Percentiles rank a stretch among this genome's conserved stretches.
Evolutionary conservation across 179 eudicot genomes (phyloP).

Genomic region (Silene noctiflora): DNA sequence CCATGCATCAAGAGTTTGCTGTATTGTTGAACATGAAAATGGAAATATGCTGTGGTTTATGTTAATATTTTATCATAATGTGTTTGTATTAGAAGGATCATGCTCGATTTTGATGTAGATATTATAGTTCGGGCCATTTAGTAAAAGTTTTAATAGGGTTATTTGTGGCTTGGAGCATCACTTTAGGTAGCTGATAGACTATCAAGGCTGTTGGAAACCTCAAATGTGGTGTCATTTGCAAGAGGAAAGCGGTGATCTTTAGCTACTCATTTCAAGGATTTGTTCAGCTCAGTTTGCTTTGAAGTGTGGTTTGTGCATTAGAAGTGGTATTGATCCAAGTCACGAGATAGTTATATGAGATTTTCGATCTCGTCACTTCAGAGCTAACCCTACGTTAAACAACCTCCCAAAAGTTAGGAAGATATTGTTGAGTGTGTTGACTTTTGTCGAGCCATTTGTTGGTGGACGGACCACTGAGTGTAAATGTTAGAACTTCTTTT

Average conservation of each 20-base stretch:
- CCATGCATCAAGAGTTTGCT: too few relatives aligned
- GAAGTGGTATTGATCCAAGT: background rate
- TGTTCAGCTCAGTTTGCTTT: background rate
- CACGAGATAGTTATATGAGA: background rate
- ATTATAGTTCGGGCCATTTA: background rate
- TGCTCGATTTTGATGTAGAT: too few relatives aligned
- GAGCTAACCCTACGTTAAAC: background rate
- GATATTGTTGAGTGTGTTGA: background rate
- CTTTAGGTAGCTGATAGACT: too few relatives aligned
- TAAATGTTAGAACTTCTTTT: background rate
- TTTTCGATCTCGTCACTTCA: background rate
- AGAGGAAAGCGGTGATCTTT: background rate
- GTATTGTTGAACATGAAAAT: too few relatives aligned
- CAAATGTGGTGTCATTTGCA: background rate
- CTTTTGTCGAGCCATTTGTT: background rate
- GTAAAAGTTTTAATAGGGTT: background rate
- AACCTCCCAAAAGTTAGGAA: background rate
- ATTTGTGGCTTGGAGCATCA: background rate
- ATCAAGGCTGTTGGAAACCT: too few relatives aligned
- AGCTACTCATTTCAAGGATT: background rate
- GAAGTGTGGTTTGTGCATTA: background rate
- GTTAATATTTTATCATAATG: too few relatives aligned
- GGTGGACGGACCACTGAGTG: background rate
- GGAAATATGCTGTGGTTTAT: too few relatives aligned
- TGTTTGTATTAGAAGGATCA: too few relatives aligned